Percentiles rank a stretch among this genome's conserved stretches.
phyloP scores from a whole-genome alignment of 2,329 filamentous ascomycete genomes.

The Colletotrichum paranaense region DNA sequence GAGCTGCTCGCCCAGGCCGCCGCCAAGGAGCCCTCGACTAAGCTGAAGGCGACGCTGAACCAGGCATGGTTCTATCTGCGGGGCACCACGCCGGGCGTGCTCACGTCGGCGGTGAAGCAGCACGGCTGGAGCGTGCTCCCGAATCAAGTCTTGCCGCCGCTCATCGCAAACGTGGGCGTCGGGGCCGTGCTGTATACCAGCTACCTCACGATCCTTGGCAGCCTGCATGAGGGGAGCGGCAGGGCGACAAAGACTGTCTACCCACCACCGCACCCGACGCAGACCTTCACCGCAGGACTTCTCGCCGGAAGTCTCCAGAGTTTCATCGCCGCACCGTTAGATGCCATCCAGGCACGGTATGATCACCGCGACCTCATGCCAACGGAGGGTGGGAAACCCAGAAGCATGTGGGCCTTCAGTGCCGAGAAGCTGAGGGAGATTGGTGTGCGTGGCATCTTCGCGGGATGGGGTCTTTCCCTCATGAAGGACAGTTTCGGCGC shows the following conservation, averaged over 20 bases:
- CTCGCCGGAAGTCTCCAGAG: constrained; percentile 77
- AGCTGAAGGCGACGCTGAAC: constrained; percentile 45
- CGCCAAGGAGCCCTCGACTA: constrained; percentile 47
- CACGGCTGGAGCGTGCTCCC: constrained; percentile 81
- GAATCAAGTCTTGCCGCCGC: constrained; percentile 80
- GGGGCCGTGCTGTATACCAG: constrained; percentile 81
- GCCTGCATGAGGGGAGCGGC: constrained; percentile 72
- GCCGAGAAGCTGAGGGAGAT: constrained; percentile 74
- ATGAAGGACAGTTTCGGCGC: constrained; percentile 77
- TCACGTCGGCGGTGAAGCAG: constrained; percentile 74
- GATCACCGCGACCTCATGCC: constrained; percentile 65
- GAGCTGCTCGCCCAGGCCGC: constrained; percentile 49
- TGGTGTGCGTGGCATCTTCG: constrained; percentile 77
- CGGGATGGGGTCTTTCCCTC: constrained; percentile 77
- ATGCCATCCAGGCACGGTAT: constrained; percentile 80
- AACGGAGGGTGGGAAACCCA: constrained; percentile 54
- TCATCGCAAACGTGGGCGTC: constrained; percentile 79
- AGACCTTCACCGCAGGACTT: constrained; percentile 78
- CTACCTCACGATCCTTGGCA: constrained; percentile 77
- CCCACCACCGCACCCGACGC: constrained; percentile 71
- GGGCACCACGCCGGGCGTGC: constrained; percentile 76
- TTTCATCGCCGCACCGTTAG: constrained; percentile 77
- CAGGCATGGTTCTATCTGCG: constrained; percentile 64
- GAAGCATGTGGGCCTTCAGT: constrained; percentile 80
- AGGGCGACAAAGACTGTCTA: constrained; percentile 71